These are phyloP conservation scores for Russula sp. DNA, from an alignment of 768 basidiomycete species.

Conservation along the genomic window DNA sequence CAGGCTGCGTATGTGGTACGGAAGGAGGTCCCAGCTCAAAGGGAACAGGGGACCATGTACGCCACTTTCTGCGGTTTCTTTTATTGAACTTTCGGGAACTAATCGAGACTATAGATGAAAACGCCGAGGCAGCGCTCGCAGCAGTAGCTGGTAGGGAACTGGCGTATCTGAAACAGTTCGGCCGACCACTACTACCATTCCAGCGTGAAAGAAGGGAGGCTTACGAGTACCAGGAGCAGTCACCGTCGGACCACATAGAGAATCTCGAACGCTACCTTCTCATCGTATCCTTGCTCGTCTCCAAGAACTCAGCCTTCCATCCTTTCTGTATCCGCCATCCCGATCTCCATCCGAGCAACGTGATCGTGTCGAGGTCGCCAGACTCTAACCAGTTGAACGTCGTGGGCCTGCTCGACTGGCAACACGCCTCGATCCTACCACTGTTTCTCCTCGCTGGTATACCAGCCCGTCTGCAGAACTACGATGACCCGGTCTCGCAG, in stretches of 20 bases:
- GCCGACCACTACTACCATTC: constrained; percentile 40
- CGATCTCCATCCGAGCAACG: constrained; percentile 38
- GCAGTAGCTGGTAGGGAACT: constrained; percentile 40
- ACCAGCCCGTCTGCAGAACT: constrained; percentile 40
- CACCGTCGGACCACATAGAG: constrained; percentile 38
- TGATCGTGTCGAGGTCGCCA: constrained; percentile 40
- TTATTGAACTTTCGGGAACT: constrained; percentile 26
- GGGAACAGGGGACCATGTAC: constrained; percentile 47
- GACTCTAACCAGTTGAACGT: constrained; percentile 37
- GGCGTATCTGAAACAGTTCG: constrained; percentile 42
- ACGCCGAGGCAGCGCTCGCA: constrained; percentile 36
- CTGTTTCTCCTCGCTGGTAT: constrained; percentile 41
- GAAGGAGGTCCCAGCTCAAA: constrained; percentile 43
- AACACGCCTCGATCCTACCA: constrained; percentile 49
- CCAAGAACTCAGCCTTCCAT: constrained; percentile 33
- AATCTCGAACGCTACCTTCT: constrained; percentile 42
- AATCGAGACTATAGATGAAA: constrained; percentile 36
- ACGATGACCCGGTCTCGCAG: constrained; percentile 37
- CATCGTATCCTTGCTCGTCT: constrained; percentile 42
- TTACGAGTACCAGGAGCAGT: constrained; percentile 40
- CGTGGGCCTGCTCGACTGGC: constrained; percentile 45
- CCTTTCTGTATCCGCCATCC: constrained; percentile 44
- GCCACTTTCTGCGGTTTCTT: constrained; percentile 31
- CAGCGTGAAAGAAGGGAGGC: constrained; percentile 35
- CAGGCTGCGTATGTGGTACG: constrained; percentile 40